Evolutionary conservation across 208 protist species (phyloP).

Genomic region (Trypanosoma avium): DNA sequence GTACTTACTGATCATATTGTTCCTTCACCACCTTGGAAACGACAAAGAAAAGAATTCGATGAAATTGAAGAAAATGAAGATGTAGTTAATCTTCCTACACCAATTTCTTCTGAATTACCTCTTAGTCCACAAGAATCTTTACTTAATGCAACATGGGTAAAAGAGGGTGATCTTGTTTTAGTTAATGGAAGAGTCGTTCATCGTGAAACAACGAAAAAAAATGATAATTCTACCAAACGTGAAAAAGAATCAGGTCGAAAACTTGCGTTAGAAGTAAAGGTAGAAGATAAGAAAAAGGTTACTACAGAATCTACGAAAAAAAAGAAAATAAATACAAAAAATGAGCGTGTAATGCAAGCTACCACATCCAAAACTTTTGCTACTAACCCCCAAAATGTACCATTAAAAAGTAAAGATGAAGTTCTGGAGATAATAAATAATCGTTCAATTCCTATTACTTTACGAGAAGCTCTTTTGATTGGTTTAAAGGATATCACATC

Average conservation of each 20-base stretch:
- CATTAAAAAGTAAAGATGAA: conserved; percentile 37
- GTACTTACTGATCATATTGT: conserved; percentile 6
- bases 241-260: not conserved
- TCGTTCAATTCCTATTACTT: conserved; percentile 29
- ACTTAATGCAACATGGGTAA: conserved; percentile 29
- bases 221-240: not conserved
- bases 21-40: conserved; percentile 19
- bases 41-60: conserved; percentile 2
- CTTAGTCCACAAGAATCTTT: not conserved
- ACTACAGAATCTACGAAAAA: conserved; percentile 3
- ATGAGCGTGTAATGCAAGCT: not conserved
- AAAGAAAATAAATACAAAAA: conserved; percentile 2
- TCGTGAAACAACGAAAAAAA: conserved; percentile 10
- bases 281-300: conserved; percentile 4
- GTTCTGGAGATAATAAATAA: conserved; percentile 27
- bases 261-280: conserved; percentile 1
- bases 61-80: conserved; percentile 7
- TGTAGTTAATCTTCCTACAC: not conserved
- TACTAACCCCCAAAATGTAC: conserved; percentile 23
- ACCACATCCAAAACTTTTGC: conserved; percentile 9
- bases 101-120: not conserved
- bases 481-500: conserved; percentile 26
- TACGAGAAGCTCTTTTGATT: conserved; percentile 45
- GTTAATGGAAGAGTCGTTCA: conserved; percentile 32
- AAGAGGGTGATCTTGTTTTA: conserved; percentile 39